Percentiles rank a stretch among this genome's conserved stretches.
Conservation (phyloP, 495 filamentous ascomycete genomes). For the Aspergillus ostianus region DNA sequence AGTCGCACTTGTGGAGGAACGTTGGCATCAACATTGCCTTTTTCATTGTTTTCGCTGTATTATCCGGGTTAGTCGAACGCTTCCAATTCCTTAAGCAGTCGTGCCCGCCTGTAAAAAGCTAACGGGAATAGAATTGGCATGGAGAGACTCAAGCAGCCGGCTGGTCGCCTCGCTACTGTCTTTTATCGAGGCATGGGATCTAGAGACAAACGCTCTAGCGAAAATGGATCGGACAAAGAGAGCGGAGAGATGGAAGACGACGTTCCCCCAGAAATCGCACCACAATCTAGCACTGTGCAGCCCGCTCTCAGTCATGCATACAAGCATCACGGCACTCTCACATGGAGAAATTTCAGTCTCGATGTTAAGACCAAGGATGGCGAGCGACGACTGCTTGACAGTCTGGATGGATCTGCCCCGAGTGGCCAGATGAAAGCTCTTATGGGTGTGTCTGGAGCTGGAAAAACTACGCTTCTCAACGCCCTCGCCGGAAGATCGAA, state of each 20-base stretch:
- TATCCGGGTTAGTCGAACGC: conserved; percentile 28
- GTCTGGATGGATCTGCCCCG: conserved; percentile 59
- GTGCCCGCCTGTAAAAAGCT: neutral
- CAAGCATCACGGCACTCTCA: conserved; percentile 56
- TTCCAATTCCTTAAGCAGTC: neutral
- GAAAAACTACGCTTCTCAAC: conserved; percentile 63
- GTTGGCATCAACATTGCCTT: conserved; percentile 56
- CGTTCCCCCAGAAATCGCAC: no score
- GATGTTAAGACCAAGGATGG: conserved; percentile 35
- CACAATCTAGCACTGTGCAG: no score
- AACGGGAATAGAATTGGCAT: conserved; percentile 24
- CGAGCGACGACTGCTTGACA: conserved; percentile 54
- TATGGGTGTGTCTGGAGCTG: conserved; percentile 71
- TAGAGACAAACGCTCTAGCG: conserved; percentile 27
- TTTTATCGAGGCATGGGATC: conserved; percentile 13
- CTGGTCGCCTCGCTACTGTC: conserved; percentile 27
- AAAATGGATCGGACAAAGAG: neutral
- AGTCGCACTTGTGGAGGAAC: conserved; percentile 57
- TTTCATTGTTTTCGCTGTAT: conserved; percentile 57
- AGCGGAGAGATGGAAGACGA: no score
- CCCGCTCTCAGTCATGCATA: neutral
- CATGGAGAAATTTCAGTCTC: conserved; percentile 52
- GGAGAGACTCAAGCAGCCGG: conserved; percentile 24
- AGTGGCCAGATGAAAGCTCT: conserved; percentile 59
- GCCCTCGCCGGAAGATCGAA: conserved; percentile 30